These are phyloP conservation scores for Hyphopichia khmerensis DNA, from an alignment of 1,139 yeast genomes.

Conservation along the genomic window DNA sequence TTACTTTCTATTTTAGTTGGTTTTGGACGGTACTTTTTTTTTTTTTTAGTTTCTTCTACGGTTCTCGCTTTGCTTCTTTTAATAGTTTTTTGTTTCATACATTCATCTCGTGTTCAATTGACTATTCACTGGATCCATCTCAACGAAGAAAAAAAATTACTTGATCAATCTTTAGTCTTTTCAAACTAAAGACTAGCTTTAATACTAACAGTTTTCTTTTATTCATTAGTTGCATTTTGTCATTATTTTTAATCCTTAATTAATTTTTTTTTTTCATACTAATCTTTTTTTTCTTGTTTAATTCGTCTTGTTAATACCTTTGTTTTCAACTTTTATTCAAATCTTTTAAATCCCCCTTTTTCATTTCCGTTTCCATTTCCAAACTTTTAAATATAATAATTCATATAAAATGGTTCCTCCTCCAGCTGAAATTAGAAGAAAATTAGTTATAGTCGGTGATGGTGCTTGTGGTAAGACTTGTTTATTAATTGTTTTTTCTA, in stretches of 20 bases:
- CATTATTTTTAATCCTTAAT: neutral
- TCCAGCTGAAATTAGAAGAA: slow-evolving; percentile 71
- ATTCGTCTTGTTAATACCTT: neutral
- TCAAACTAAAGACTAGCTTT: neutral
- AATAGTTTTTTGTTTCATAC: neutral
- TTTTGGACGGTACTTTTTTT: neutral
- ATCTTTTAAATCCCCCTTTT: neutral
- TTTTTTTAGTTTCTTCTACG: neutral
- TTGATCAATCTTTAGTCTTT: neutral
- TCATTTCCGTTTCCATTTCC: neutral
- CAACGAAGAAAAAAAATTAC: neutral
- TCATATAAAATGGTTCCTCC: slow-evolving; percentile 39
- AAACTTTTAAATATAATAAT: neutral
- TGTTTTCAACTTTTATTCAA: neutral
- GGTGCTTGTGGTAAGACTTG: slow-evolving; percentile 89
- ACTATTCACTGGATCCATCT: neutral
- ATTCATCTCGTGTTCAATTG: neutral
- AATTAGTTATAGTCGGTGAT: slow-evolving; percentile 82
- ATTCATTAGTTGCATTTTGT: slow-evolving; percentile 1
- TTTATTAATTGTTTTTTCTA: slow-evolving; percentile 81
- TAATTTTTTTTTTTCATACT: neutral
- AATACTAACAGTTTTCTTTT: slow-evolving; percentile 1
- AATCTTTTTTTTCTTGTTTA: neutral
- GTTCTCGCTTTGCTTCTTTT: neutral
- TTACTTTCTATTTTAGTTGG: neutral